Percentiles rank a stretch among this genome's conserved stretches.
Conservation (phyloP, 1,284 basidiomycete genomes). For the Sanghuangporus weigelae region DNA sequence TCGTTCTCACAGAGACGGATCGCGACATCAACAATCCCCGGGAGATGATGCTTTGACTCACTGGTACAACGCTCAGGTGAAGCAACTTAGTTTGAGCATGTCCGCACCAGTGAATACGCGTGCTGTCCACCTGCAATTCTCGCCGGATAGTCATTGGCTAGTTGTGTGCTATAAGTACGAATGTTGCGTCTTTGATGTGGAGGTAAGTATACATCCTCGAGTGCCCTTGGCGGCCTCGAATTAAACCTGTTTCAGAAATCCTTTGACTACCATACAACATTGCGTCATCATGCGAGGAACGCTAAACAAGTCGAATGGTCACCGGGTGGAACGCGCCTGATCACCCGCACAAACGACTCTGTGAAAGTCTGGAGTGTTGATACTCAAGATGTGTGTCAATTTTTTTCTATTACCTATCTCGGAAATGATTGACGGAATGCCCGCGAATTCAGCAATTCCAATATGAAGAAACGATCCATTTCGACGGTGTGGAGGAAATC, state of each 20-base stretch:
- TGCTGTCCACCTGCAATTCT: constrained; percentile 11
- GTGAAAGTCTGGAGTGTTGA: constrained; percentile 11
- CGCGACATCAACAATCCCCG: background rate
- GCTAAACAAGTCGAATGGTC: constrained; percentile 17
- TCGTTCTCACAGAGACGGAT: background rate
- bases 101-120: background rate
- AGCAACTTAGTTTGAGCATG: background rate
- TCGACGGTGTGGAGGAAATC: background rate
- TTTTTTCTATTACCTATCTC: background rate
- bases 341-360: constrained; percentile 7
- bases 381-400: background rate
- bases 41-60: background rate
- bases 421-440: background rate
- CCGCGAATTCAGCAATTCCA: background rate
- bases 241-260: background rate
- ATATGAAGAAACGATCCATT: background rate
- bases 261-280: background rate
- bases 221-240: background rate
- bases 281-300: constrained; percentile 7
- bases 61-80: background rate
- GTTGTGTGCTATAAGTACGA: constrained; percentile 12
- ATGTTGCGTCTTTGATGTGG: constrained; percentile 13
- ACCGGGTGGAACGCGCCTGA: constrained; percentile 1
- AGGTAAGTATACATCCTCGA: background rate
- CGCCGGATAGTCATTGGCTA: constrained; percentile 11